Evolutionary conservation across 177 flowering plant species (phyloP).

Genomic region (Tripterygium wilfordii): DNA sequence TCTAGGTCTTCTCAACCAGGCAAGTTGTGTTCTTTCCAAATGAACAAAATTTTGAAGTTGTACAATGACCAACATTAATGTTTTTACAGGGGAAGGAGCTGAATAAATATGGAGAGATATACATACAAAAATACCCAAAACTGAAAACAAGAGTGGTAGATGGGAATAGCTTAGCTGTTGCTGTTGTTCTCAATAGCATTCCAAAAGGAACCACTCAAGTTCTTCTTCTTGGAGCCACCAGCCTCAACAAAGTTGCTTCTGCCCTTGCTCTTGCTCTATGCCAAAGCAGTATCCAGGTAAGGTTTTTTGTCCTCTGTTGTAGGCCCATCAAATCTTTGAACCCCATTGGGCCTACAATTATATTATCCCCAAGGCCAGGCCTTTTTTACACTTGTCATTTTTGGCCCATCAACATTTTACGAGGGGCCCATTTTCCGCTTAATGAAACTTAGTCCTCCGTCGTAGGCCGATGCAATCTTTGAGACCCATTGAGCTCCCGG

Average conservation of each 20-base stretch:
- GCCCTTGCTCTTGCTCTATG: slow-evolving; percentile 36
- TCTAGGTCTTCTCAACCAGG: slow-evolving; percentile 55
- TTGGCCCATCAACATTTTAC: background rate
- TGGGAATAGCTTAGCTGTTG: slow-evolving; percentile 60
- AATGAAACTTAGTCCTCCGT: too few relatives aligned
- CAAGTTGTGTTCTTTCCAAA: background rate
- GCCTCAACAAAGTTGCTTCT: slow-evolving; percentile 38
- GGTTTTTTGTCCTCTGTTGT: background rate
- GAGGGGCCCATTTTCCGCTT: too few relatives aligned
- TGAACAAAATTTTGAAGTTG: background rate
- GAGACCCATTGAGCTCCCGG: too few relatives aligned
- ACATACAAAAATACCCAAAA: slow-evolving; percentile 32
- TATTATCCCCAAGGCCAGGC: too few relatives aligned
- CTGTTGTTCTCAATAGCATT: slow-evolving; percentile 47
- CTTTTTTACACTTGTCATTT: too few relatives aligned
- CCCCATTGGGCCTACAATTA: too few relatives aligned
- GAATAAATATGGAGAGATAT: slow-evolving; percentile 45
- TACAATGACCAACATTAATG: background rate
- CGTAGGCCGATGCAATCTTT: too few relatives aligned
- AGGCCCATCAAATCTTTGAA: background rate
- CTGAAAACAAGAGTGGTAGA: slow-evolving; percentile 66
- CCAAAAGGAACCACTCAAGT: slow-evolving; percentile 51
- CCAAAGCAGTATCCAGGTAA: slow-evolving; percentile 49
- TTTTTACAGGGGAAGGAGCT: slow-evolving; percentile 59
- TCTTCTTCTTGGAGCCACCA: slow-evolving; percentile 30